These are phyloP conservation scores for Aspergillus sclerotialis DNA, from an alignment of 2,329 filamentous ascomycete species.

Conservation along the genomic window DNA sequence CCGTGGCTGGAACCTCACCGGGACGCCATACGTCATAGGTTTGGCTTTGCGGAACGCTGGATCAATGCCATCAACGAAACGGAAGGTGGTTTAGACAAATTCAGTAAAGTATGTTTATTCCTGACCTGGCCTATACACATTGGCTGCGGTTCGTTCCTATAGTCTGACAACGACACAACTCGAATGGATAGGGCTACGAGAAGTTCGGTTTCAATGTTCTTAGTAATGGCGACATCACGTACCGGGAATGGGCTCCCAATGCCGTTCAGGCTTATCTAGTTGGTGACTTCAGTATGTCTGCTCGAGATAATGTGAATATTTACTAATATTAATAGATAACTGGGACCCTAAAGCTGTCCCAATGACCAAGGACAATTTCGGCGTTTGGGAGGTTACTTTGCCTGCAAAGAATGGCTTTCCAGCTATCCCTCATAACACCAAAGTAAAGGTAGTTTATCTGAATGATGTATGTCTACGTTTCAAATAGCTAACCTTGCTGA, in stretches of 20 bases:
- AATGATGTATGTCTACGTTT: background rate
- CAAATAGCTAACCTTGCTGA: background rate
- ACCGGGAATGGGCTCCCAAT: slow-evolving; percentile 95
- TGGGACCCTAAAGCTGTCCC: slow-evolving; percentile 79
- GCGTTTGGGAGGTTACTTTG: slow-evolving; percentile 77
- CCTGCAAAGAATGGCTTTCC: slow-evolving; percentile 67
- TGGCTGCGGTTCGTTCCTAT: too few species aligned
- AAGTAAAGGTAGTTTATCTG: slow-evolving; percentile 69
- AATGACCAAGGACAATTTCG: slow-evolving; percentile 80
- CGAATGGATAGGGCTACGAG: slow-evolving; percentile 63
- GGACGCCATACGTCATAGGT: slow-evolving; percentile 68
- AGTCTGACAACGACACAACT: too few species aligned
- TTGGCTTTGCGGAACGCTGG: slow-evolving; percentile 75
- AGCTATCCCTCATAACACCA: slow-evolving; percentile 85
- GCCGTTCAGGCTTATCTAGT: slow-evolving; percentile 77
- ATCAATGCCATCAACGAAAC: slow-evolving; percentile 72
- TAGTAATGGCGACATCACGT: slow-evolving; percentile 75
- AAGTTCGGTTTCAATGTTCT: slow-evolving; percentile 79
- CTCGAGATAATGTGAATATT: slow-evolving; percentile 3
- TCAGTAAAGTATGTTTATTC: slow-evolving; percentile 61
- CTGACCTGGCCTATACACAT: too few species aligned
- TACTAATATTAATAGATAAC: slow-evolving; percentile 52
- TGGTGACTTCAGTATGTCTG: slow-evolving; percentile 78
- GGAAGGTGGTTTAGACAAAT: slow-evolving; percentile 87
- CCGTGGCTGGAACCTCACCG: slow-evolving; percentile 84